Evolutionary conservation across 768 basidiomycete species (phyloP).

Genomic region (Suillus tomentosus): DNA sequence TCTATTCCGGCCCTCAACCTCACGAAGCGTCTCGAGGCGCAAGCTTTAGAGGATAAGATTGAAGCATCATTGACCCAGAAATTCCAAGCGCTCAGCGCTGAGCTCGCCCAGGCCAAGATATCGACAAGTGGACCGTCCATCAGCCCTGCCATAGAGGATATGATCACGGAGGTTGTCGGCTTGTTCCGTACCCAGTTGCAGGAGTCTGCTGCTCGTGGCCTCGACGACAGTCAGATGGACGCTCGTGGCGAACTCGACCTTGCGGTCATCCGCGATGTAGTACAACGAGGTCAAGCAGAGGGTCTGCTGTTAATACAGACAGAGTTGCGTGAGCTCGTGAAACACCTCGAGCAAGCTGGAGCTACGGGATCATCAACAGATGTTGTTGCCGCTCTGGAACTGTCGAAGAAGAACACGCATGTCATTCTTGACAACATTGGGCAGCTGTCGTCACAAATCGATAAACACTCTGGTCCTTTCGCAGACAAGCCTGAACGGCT

Average conservation of each 20-base stretch:
- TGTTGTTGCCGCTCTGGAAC: conserved; percentile 54
- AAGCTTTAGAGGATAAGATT: conserved; percentile 62
- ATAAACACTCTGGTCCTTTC: conserved; percentile 33
- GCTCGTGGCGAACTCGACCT: conserved; percentile 79
- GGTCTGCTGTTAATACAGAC: conserved; percentile 56
- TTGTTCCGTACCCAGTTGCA: conserved; percentile 70
- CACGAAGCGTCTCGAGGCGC: conserved; percentile 57
- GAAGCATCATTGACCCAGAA: conserved; percentile 71
- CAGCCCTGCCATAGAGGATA: conserved; percentile 54
- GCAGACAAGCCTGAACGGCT: conserved; percentile 53
- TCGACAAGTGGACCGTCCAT: conserved; percentile 32
- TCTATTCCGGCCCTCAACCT: conserved; percentile 52
- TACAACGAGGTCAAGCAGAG: conserved; percentile 69
- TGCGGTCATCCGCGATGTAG: conserved; percentile 67
- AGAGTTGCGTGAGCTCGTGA: conserved; percentile 56
- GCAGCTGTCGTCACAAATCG: conserved; percentile 39
- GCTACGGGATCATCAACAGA: conserved; percentile 28
- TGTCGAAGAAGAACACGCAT: conserved; percentile 56
- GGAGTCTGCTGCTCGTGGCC: conserved; percentile 55
- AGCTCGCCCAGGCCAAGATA: conserved; percentile 33
- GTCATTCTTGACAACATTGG: conserved; percentile 64
- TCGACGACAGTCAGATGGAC: conserved; percentile 67
- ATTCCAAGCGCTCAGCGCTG: conserved; percentile 51
- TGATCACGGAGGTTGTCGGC: conserved; percentile 66
- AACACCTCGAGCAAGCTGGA: conserved; percentile 40